Base-by-base conservation (phyloP, 192 early-diverging fungal species). In the Umbelopsis sp. region DNA sequence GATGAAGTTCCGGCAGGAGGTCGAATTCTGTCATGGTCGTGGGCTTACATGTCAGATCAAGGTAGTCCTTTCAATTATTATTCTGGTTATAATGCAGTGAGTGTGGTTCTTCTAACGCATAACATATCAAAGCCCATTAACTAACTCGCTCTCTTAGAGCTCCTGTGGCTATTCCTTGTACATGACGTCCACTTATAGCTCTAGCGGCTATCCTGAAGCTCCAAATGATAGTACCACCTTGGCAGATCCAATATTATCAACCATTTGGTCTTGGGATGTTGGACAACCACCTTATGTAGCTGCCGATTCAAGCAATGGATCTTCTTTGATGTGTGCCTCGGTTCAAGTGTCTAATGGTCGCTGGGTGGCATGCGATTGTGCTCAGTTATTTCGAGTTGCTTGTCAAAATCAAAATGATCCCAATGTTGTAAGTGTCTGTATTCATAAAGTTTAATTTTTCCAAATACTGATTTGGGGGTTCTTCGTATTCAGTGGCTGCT, bases 181-280 rank as follows among this genome's bases (percentile, higher is more conserved):
- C 15, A 73, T 78, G 30, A 61, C 64, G 5, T 25, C 52, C 10
- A 51, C 18, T 15, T 74, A 64, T 23, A 20, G 13, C 3, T 37
- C 45, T n/a, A 67, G 18, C 18, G 10, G 3, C 4, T 67, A 67
- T 20, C 66, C 48, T n/a, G 27, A 18, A 18, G 21, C 55, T 21
- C 16, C 50, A 9, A 61, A 64, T 9, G 41, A 52, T 15, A 70
- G 44, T 16, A 27, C 22, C 16, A 41, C 16, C n/a, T 49, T 76
- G 13, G 11, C 23, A 10, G 35, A 66, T 21, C 55, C 51, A 51
- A 52, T 77, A 15, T 10, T 69, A 22, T 66, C 66, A 0, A 70
- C 68, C 1, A 51, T 77, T 22, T 77, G 76, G 76, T 70, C 76
- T 11, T 77, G 76, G 76, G 76, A 77, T 21, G n/a, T 70, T 18